Percentiles rank a stretch among this genome's conserved stretches.
phyloP scores from a whole-genome alignment of 2,329 filamentous ascomycete species.

The Fusarium torulosum region DNA sequence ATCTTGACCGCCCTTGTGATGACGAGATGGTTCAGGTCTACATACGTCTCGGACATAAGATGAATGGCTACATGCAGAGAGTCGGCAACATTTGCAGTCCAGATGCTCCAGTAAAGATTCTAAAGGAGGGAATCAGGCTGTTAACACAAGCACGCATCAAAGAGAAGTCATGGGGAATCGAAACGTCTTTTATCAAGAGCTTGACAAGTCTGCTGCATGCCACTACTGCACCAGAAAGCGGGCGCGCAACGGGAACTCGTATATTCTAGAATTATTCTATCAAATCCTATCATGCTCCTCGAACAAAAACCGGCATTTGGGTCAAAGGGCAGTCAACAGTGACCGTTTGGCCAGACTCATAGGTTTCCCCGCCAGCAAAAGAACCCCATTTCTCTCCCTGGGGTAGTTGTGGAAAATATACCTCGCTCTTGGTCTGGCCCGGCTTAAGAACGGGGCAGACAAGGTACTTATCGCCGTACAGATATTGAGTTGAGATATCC shows the following conservation, averaged over 20 bases:
- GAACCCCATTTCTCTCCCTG: slow-evolving; percentile 16
- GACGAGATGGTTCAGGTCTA: slow-evolving; percentile 40
- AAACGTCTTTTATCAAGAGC: slow-evolving; percentile 6
- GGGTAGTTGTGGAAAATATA: slow-evolving; percentile 63
- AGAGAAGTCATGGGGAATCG: slow-evolving; percentile 21
- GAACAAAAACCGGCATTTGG: slow-evolving; percentile 20
- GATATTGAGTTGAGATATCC: slow-evolving; percentile 71
- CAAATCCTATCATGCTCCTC: not conserved
- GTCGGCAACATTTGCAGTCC: slow-evolving; percentile 34
- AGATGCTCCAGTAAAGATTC: slow-evolving; percentile 25
- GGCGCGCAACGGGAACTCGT: not conserved
- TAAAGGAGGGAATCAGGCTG: slow-evolving; percentile 33
- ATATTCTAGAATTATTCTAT: slow-evolving; percentile 4
- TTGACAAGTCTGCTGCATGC: slow-evolving; percentile 9
- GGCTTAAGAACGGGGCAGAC: slow-evolving; percentile 67
- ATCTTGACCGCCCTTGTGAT: slow-evolving; percentile 38
- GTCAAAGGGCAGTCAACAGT: slow-evolving; percentile 16
- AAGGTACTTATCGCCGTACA: slow-evolving; percentile 72
- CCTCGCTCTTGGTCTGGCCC: slow-evolving; percentile 57
- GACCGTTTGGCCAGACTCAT: slow-evolving; percentile 7
- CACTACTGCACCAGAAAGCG: not conserved
- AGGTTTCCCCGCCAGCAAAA: slow-evolving; percentile 3
- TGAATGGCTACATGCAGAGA: slow-evolving; percentile 21
- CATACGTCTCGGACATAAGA: slow-evolving; percentile 36
- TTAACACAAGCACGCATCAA: slow-evolving; percentile 8